Percentiles rank a stretch among this genome's conserved stretches.
phyloP scores from a whole-genome alignment of 805 yeast species.

The Deakozyma indianensis region DNA sequence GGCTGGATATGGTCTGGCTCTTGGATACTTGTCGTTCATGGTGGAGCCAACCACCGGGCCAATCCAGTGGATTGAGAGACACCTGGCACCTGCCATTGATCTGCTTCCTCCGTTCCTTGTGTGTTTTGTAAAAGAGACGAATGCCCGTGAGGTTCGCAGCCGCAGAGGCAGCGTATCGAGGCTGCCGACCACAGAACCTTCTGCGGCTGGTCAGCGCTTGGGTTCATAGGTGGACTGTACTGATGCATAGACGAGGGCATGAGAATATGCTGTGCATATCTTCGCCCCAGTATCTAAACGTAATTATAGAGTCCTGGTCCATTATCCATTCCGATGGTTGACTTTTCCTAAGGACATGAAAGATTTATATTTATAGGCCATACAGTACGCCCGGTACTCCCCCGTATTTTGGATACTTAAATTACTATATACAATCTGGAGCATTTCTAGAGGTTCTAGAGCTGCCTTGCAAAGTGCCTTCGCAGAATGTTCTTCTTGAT shows the following conservation, averaged over 20 bases:
- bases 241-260: no score
- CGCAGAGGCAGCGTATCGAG: neutral
- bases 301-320: no score
- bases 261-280: no score
- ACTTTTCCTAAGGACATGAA: no score
- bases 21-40: slow-evolving; percentile 43
- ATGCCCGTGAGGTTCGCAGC: neutral
- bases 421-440: neutral
- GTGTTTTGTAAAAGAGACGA: neutral
- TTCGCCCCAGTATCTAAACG: no score
- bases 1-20: slow-evolving; percentile 43
- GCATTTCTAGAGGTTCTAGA: no score
- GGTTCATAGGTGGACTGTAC: neutral
- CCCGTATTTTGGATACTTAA: no score
- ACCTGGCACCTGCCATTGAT: slow-evolving; percentile 34
- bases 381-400: no score
- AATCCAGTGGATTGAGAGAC: slow-evolving; percentile 49
- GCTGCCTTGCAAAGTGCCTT: slow-evolving; percentile 36
- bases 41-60: slow-evolving; percentile 44
- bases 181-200: neutral
- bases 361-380: no score
- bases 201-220: neutral
- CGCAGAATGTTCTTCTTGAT: slow-evolving; percentile 60
- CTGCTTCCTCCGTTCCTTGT: slow-evolving; percentile 21
- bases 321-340: no score